Percentiles rank a stretch among this genome's conserved stretches.
phyloP scores from a whole-genome alignment of 208 protist species.

The Angomonas ambiguus region DNA sequence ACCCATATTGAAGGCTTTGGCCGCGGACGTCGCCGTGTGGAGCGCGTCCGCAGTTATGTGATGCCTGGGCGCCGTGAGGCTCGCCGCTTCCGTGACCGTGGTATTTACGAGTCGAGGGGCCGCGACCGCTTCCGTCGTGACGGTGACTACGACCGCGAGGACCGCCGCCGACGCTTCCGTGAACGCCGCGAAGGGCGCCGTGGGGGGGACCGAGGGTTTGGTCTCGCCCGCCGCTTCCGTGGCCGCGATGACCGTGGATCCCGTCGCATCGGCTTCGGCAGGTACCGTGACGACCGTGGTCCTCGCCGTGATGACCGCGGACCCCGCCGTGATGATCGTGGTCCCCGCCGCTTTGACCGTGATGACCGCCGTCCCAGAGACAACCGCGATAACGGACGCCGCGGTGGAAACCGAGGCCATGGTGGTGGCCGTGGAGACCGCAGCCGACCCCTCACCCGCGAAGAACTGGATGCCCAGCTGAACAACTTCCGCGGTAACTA shows the following conservation, averaged over 20 bases:
- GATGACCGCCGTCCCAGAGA: slow-evolving; percentile 12
- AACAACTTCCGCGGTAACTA: slow-evolving; percentile 60
- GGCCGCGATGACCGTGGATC: slow-evolving; percentile 15
- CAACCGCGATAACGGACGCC: slow-evolving; percentile 20
- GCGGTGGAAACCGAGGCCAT: slow-evolving; percentile 9
- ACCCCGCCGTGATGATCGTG: not conserved
- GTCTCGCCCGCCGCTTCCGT: slow-evolving; percentile 4
- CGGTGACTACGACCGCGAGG: slow-evolving; percentile 59
- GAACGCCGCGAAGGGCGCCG: slow-evolving; percentile 11
- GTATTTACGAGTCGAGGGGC: slow-evolving; percentile 52
- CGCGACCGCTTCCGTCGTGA: slow-evolving; percentile 76
- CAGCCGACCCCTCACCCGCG: slow-evolving; percentile 29
- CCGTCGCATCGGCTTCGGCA: slow-evolving; percentile 17
- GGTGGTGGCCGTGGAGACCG: slow-evolving; percentile 20
- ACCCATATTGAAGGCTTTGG: slow-evolving; percentile 81
- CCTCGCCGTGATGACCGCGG: slow-evolving; percentile 16
- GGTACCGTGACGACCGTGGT: slow-evolving; percentile 30
- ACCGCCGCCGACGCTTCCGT: slow-evolving; percentile 54
- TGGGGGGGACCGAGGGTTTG: slow-evolving; percentile 5
- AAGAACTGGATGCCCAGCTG: slow-evolving; percentile 75
- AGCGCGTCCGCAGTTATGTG: slow-evolving; percentile 53
- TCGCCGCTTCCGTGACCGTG: slow-evolving; percentile 57
- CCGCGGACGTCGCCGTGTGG: slow-evolving; percentile 63
- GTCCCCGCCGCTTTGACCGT: not conserved
- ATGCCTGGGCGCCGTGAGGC: slow-evolving; percentile 12